Evolutionary conservation across 2,329 filamentous ascomycete genomes (phyloP).

Genomic region (Penicillium sclerotiorum): DNA sequence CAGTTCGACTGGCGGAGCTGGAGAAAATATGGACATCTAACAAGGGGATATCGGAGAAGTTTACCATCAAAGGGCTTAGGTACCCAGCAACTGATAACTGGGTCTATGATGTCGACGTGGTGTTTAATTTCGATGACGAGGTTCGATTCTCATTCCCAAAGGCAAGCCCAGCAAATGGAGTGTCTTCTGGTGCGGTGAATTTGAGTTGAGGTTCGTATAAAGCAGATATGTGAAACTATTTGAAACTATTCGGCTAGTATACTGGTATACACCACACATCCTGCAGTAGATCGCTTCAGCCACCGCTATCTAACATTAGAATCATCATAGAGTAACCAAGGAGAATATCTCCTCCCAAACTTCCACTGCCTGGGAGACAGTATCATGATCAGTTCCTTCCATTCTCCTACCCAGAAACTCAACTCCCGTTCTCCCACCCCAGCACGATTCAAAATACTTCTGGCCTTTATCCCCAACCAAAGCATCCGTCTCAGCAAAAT

Average conservation of each 20-base stretch:
- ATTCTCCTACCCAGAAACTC: slow-evolving; percentile 37
- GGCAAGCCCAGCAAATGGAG: no score
- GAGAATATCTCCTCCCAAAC: background rate
- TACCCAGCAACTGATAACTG: background rate
- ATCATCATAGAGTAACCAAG: no score
- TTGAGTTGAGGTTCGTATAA: no score
- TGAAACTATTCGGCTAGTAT: no score
- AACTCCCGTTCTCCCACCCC: no score
- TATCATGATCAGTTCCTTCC: slow-evolving; percentile 13
- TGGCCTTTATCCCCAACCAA: slow-evolving; percentile 48
- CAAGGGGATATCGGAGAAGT: background rate
- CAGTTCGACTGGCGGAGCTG: background rate
- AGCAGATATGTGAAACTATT: no score
- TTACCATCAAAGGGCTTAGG: background rate
- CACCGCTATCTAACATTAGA: no score
- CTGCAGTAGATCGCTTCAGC: no score
- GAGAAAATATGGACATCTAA: background rate
- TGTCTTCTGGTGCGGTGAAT: no score
- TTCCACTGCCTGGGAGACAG: background rate
- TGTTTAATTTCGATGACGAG: background rate
- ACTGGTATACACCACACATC: no score
- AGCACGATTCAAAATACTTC: slow-evolving; percentile 48
- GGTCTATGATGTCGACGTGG: background rate
- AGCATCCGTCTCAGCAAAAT: slow-evolving; percentile 44
- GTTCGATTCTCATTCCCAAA: no score